These are phyloP conservation scores for Nyssa sinensis DNA, from an alignment of 148 eudicot genomes.

Conservation along the genomic window DNA sequence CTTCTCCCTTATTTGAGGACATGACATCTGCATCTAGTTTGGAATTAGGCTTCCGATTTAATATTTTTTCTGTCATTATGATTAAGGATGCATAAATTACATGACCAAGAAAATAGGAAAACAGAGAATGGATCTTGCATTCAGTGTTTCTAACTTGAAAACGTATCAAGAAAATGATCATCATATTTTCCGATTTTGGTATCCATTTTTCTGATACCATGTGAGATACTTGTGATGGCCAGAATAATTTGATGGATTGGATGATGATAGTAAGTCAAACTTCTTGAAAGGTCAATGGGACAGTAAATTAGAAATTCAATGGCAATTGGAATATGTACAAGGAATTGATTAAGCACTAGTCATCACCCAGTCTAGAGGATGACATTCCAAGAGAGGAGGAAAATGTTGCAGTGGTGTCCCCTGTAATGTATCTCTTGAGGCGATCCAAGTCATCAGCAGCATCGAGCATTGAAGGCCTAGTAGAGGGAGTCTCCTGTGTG, in stretches of 20 bases:
- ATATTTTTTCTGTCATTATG: no score
- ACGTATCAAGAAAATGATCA: no score
- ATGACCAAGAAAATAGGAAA: no score
- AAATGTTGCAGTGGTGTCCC: conserved; percentile 38
- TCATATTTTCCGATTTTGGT: no score
- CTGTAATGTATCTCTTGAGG: conserved; percentile 27
- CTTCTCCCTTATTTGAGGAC: no score
- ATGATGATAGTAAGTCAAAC: neutral
- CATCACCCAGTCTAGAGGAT: conserved; percentile 25
- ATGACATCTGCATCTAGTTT: no score
- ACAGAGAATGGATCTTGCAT: no score
- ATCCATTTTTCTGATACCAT: no score
- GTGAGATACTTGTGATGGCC: neutral
- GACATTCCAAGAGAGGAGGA: conserved; percentile 39
- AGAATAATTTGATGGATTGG: neutral
- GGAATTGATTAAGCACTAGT: neutral
- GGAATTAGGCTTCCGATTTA: no score
- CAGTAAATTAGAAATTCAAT: neutral
- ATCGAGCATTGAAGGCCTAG: conserved; percentile 47
- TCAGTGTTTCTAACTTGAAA: no score
- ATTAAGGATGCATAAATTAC: no score
- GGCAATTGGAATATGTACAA: neutral
- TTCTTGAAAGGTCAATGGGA: neutral
- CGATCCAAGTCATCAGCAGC: conserved; percentile 39
- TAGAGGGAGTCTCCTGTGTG: conserved; percentile 34